Evolutionary conservation across 768 basidiomycete species (phyloP), one percentile per base, ranked within the genome.

Genomic region (Amyloporia xantha): DNA sequence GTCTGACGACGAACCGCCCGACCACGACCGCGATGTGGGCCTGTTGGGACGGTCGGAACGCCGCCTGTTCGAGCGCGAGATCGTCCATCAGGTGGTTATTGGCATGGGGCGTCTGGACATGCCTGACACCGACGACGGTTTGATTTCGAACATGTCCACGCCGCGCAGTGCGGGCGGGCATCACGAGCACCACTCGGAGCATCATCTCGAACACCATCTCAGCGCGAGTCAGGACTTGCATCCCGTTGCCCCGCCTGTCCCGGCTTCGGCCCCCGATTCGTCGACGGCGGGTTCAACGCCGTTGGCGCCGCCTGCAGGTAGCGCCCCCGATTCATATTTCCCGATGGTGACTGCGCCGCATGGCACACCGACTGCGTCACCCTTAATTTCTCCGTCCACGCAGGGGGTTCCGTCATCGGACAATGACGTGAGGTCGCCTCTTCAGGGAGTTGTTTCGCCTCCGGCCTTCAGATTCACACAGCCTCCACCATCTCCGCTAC

Each of bases 1-100:
- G 13, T 20, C 46, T 3, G 52, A 54, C 13, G 53, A 57, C 12
- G 56, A 51, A 26, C 57, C 58, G 53, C 67, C 69, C 23, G 63
- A 71, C 12, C 61, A 71, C 13, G 60, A 64, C 23, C 52, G 41
- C 58, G 64, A 48, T 26, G 44, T 27, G 41, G 77, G 76, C 6
- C 65, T 78, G 1, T 84, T 89, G 62, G 75, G 76, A 4, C 59
- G 45, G 35, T 59, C 66, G 19, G 81, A 90, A 56, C 71, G 85
- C 49, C 68, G 69, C 4, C 66, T 89, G 62, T 80, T 96, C 54
- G 83, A 88, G 59, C 75, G 79, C 26, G 92, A 95, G 67, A 76
- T 97, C 37, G 62, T 95, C 5, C 76, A 86, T 47, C 89, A 91
- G 28, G 83, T 97, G 53, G 83, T 95, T 48, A 83, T 96, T 45